phyloP scores from a whole-genome alignment of 306 rosid genomes.

The Castanopsis chinensis region DNA sequence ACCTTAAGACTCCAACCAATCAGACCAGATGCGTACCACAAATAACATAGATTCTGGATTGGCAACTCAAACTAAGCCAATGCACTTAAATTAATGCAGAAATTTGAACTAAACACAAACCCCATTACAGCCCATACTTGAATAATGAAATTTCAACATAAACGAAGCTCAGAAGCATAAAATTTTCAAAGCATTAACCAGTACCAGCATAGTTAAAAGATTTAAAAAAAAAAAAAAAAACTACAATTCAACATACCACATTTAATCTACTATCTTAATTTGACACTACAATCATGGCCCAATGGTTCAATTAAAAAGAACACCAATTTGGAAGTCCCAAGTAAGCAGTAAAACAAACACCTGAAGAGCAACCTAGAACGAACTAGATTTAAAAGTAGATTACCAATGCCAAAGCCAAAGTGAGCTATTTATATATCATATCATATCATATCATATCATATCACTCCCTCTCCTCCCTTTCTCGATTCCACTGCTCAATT shows the following conservation, averaged over 20 bases:
- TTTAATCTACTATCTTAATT: neutral
- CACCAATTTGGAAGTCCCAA: neutral
- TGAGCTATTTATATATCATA: neutral
- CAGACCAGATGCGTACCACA: neutral
- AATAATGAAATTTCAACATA: neutral
- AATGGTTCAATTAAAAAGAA: neutral
- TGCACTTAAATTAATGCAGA: neutral
- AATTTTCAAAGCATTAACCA: neutral
- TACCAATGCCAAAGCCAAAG: slow-evolving; percentile 15
- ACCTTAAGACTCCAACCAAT: neutral
- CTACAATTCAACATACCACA: neutral
- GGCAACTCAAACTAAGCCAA: neutral
- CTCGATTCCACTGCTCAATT: slow-evolving; percentile 75
- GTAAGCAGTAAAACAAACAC: neutral
- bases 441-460: too few species aligned
- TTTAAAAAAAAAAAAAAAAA: neutral
- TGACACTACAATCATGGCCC: neutral
- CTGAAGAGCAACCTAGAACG: slow-evolving; percentile 15
- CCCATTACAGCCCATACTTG: slow-evolving; percentile 5
- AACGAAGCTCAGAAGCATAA: neutral
- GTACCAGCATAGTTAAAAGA: neutral
- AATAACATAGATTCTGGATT: neutral
- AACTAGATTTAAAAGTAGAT: neutral
- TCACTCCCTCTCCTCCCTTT: slow-evolving; percentile 53
- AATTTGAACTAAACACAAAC: neutral